Evolutionary conservation across 192 early-diverging fungal genomes (phyloP), one percentile per base, ranked within the genome.

Genomic region (Coemansia sp.): DNA sequence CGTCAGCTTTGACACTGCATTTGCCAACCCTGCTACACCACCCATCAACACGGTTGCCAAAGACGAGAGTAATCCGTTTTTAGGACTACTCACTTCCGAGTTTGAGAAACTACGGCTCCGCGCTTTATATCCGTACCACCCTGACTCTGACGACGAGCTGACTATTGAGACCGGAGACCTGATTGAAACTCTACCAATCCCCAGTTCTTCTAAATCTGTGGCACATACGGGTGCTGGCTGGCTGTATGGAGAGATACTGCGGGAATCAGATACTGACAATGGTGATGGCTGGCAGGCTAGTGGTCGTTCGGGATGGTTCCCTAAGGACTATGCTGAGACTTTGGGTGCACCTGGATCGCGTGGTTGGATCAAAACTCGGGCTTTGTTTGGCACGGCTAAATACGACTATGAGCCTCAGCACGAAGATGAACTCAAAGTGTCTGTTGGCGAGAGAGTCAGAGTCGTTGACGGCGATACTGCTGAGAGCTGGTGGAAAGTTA

Each of bases 401-500:
- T 83, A 83, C 43, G 73, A 71, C 15, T 83, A 83, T 67, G 70
- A 72, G 47, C 80, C 75, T 34, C 75, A 83, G 63, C 75, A 83
- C 33, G 76, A 83, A 0, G 80, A 83, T 18, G 80, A 83, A 61
- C 73, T 83, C n/a, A 42, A 43, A n/a, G 63, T 83, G 9, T 18
- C 34, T 0, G 27, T 70, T 8, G 80, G 76, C 5, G 76, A 78
- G 29, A 70, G 80, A 8, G 80, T 83, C 1, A 27, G 80, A 0
- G 76, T 83, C 16, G 66, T 83, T 12, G 80, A 83, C 43, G 80
- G 80, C 7, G 80, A 83, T 63, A n/a, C 57, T 13, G 75, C 72
- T 0, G 80, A 83, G 55, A 83, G 76, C 60, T 83, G 80, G 80
- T 83, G 80, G 80, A 77, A 72, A 42, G 80, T 83, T 8, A 61